Evolutionary conservation across 2,329 filamentous ascomycete species (phyloP).

Genomic region (Capronia americana): DNA sequence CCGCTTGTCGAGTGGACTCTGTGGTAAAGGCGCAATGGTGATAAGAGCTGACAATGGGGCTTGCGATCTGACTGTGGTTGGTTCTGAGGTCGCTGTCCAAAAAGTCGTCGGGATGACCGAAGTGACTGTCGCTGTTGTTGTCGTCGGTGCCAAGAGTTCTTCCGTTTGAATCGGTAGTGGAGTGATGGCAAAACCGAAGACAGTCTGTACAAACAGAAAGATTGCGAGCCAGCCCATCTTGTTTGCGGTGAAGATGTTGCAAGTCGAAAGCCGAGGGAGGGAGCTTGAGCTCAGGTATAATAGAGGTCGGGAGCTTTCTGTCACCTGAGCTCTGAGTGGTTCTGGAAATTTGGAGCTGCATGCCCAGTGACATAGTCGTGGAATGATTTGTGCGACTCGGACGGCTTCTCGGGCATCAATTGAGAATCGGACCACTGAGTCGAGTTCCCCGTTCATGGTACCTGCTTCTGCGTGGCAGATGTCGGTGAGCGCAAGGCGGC

Average conservation of each 20-base stretch:
- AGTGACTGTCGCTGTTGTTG: slow-evolving; percentile 15
- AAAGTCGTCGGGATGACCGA: slow-evolving; percentile 13
- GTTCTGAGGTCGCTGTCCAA: slow-evolving; percentile 21
- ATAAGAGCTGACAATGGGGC: slow-evolving; percentile 30
- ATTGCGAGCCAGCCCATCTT: slow-evolving; percentile 28
- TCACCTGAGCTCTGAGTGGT: neutral
- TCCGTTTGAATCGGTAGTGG: slow-evolving; percentile 19
- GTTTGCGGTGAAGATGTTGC: slow-evolving; percentile 11
- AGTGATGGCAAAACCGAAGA: slow-evolving; percentile 27
- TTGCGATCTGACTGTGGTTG: slow-evolving; percentile 17
- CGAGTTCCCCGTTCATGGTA: slow-evolving; percentile 20
- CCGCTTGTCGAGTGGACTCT: slow-evolving; percentile 35
- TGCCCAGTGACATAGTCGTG: slow-evolving; percentile 15
- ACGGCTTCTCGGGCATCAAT: slow-evolving; percentile 34
- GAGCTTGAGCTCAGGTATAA: slow-evolving; percentile 16
- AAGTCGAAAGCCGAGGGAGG: neutral
- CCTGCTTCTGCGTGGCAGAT: slow-evolving; percentile 19
- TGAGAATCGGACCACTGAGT: slow-evolving; percentile 23
- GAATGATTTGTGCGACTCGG: slow-evolving; percentile 31
- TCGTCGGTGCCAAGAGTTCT: slow-evolving; percentile 21
- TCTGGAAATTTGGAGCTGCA: slow-evolving; percentile 19
- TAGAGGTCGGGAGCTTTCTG: slow-evolving; percentile 6
- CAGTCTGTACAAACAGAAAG: slow-evolving; percentile 26
- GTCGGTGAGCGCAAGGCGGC: slow-evolving; percentile 31
- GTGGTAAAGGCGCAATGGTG: slow-evolving; percentile 36